phyloP scores from a whole-genome alignment of 73 alveolate species.

The Durusdinium trenchii region DNA sequence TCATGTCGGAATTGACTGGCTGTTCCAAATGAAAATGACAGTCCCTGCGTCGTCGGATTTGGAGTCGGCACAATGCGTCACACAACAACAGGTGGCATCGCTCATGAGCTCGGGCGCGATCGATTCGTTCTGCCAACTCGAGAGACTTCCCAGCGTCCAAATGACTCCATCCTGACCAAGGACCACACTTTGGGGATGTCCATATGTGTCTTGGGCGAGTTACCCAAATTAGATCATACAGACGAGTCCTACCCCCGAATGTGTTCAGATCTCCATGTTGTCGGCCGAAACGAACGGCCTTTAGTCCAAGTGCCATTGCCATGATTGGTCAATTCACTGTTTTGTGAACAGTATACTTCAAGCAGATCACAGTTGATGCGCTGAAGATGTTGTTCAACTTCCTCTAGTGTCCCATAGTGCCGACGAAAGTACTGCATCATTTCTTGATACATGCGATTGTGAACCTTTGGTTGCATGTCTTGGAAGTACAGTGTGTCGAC shows the following conservation, averaged over 20 bases:
- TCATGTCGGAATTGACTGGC: neutral
- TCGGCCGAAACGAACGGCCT: neutral
- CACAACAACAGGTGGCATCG: neutral
- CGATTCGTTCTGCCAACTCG: neutral
- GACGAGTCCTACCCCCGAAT: neutral
- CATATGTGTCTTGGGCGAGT: neutral
- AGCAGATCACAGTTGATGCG: neutral
- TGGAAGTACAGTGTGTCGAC: neutral
- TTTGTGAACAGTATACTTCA: neutral
- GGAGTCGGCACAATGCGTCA: neutral
- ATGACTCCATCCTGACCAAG: neutral
- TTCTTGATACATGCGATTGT: neutral
- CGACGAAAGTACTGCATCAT: neutral
- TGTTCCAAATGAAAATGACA: conserved; percentile 8
- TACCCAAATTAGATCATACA: neutral
- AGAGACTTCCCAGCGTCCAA: neutral
- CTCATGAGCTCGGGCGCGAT: neutral
- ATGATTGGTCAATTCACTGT: neutral
- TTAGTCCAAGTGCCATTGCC: neutral
- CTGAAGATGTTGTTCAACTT: neutral
- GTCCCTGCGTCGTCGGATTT: neutral
- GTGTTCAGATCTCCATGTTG: neutral
- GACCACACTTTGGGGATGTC: neutral
- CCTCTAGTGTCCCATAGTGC: neutral
- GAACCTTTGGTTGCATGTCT: neutral